Evolutionary conservation across 345 rosid genomes (phyloP).

Genomic region (Arabidopsis arenosa): DNA sequence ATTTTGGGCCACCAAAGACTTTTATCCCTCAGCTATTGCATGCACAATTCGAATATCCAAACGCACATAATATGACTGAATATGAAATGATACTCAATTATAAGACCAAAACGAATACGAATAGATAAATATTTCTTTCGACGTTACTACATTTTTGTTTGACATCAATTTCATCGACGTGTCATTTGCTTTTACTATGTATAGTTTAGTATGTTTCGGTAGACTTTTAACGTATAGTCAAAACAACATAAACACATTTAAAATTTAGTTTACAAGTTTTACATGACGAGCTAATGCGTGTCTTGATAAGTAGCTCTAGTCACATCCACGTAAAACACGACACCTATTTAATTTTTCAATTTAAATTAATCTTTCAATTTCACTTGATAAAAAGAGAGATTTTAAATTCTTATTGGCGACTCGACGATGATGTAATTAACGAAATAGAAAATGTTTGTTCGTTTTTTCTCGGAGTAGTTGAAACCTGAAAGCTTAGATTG

Average conservation of each 20-base stretch:
- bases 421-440: not conserved
- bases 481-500: constrained; percentile 24
- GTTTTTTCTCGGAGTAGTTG: not conserved
- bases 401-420: not conserved
- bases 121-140: not conserved
- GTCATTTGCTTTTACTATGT: not conserved
- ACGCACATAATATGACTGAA: not conserved
- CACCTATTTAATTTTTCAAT: not conserved
- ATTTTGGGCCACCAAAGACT: constrained; percentile 2
- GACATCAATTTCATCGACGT: not conserved
- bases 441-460: constrained; percentile 16
- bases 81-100: not conserved
- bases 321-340: not conserved
- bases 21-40: not conserved
- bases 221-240: constrained; percentile 22
- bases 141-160: not conserved
- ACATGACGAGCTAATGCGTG: constrained; percentile 20
- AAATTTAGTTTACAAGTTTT: not conserved
- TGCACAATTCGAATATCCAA: constrained; percentile 10
- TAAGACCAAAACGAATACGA: not conserved
- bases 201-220: not conserved
- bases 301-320: not conserved
- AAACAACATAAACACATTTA: not conserved
- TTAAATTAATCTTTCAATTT: not conserved
- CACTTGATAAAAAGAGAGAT: not conserved